Base-by-base conservation (phyloP, 2,329 filamentous ascomycete species). In the Xylaria sp. region DNA sequence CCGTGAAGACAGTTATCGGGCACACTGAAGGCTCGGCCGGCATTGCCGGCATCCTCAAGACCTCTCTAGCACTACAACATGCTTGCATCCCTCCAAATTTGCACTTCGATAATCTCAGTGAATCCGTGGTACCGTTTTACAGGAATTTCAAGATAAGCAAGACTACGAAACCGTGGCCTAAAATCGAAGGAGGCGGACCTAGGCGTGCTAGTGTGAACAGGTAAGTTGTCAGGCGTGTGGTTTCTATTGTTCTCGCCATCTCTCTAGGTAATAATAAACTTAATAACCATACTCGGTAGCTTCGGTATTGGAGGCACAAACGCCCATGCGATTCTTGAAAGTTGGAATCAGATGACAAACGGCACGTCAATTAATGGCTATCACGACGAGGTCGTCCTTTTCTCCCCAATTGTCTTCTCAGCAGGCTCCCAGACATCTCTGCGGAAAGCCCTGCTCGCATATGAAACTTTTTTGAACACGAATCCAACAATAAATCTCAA, bases 51-150 rank as follows among this genome's bases (percentile, higher is more conserved):
- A 48, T 63, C 18, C 36, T 63, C 28, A 63, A 63, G 15, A 20
- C 39, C 2, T 63, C 50, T 9, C 28, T 57, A 12, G 39, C 39
- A 9, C 10, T 56, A 5, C 46, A 56, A 46, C 48, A 63, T 46
- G 60, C 23, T 46, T 55, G 20, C 36, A 63, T 63, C 48, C 60
- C 41, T 13, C 60, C 45, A 60, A 60, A 66, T 76, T 4, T 48
- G 60, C 0, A 72, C 66, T 4, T 28, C 32, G 20, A 34, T 8
- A 30, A 45, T 53, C 34, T 62, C 4, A 62, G 23, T 43, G 43
- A 46, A 5, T 39, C 30, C 28, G 4, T 61, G 2, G 45, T 9
- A 18, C 58, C 58, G 20, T 52, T 36, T 32, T 61, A 61, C 65
- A n/a, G 36, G 30, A 43, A 18, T 55, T 46, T 63, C 13, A 48